phyloP scores from a whole-genome alignment of 2,329 filamentous ascomycete genomes.

The Chrysosphaeria jannelii region DNA sequence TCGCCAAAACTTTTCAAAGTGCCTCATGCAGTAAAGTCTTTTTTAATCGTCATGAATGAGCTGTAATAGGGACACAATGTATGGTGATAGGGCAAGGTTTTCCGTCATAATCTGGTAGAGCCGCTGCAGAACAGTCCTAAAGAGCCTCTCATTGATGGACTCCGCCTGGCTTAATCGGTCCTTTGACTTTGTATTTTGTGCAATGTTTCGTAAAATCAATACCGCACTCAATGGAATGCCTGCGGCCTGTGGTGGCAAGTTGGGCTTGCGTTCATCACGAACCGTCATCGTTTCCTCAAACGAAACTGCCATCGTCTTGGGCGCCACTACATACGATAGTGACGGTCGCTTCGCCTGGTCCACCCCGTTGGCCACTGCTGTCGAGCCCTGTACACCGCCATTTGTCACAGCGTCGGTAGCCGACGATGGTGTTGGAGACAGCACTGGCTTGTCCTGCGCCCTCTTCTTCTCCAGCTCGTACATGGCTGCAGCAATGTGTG shows the following conservation, averaged over 20 bases:
- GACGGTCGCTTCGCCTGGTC: constrained; percentile 10
- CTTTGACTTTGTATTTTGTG: constrained; percentile 32
- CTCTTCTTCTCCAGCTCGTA: constrained; percentile 7
- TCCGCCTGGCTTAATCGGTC: constrained; percentile 7
- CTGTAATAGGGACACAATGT: constrained; percentile 9
- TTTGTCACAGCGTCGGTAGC: no score
- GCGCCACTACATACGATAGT: constrained; percentile 20
- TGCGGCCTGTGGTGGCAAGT: constrained; percentile 29
- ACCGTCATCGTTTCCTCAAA: constrained; percentile 25
- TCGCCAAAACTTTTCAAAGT: background rate
- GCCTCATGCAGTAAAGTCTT: background rate
- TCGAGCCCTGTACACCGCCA: constrained; percentile 2
- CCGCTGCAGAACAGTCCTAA: constrained; percentile 31
- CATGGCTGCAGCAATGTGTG: constrained; percentile 25
- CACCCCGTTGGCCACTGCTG: constrained; percentile 4
- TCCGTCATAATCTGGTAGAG: constrained; percentile 41
- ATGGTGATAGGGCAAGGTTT: constrained; percentile 24
- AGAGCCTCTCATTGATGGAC: constrained; percentile 31
- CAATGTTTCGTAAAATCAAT: constrained; percentile 51
- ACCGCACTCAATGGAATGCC: constrained; percentile 55
- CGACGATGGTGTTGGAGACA: constrained; percentile 1
- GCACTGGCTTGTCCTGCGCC: constrained; percentile 3
- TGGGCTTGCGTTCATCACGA: constrained; percentile 26
- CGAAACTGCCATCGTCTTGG: constrained; percentile 21
- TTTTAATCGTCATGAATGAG: constrained; percentile 6